Evolutionary conservation across 2,329 filamentous ascomycete genomes (phyloP), one percentile per base, ranked within the genome.

Genomic region (Colletotrichum cordylinicola): DNA sequence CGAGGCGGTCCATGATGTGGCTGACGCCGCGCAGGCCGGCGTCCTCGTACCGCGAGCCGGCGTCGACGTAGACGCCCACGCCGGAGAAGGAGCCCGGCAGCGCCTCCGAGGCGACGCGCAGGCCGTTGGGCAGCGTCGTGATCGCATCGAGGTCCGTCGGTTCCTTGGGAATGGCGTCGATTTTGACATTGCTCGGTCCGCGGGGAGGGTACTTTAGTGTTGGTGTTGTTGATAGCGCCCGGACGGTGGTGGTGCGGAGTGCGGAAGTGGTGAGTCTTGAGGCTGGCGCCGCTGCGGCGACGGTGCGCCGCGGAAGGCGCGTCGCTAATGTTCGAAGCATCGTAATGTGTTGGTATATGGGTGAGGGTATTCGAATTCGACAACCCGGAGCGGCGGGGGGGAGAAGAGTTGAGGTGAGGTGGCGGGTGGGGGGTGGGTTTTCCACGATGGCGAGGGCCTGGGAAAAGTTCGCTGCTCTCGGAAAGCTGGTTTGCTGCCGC

Each of bases 11-110:
- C 90, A 98, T 94, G 79, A 99, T 98, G 85, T 99, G 97, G 83
- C 96, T 98, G 33, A 98, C 95, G 60, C 97, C 97, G 75, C 95
- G 93, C 70, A 99, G 88, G 64, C 93, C 92, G 56, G 93, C 91
- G 83, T 94, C 96, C 85, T 99, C 97, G 87, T 97, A 98, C 79
- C 97, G 92, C 70, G 97, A 98, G 18, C 97, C 97, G 35, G 95
- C 96, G 84, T 98, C 96, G 82, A 99, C 92, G 86, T 98, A 99
- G 77, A 98, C 95, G 60, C 97, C 97, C 18, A 99, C 94, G 67
- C 96, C 97, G 6, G 96, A 95, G 85, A 99, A 99, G 80, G 96
- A 96, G 56, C 97, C 97, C 2, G 96, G 96, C 13, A 98, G 90
- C 72, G 96, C 96, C 84, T 99, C 97, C 60, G 96, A 98, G 29